Evolutionary conservation across 1,284 basidiomycete genomes (phyloP), one percentile per base, ranked within the genome.

Genomic region (Apiotrichum sp.): DNA sequence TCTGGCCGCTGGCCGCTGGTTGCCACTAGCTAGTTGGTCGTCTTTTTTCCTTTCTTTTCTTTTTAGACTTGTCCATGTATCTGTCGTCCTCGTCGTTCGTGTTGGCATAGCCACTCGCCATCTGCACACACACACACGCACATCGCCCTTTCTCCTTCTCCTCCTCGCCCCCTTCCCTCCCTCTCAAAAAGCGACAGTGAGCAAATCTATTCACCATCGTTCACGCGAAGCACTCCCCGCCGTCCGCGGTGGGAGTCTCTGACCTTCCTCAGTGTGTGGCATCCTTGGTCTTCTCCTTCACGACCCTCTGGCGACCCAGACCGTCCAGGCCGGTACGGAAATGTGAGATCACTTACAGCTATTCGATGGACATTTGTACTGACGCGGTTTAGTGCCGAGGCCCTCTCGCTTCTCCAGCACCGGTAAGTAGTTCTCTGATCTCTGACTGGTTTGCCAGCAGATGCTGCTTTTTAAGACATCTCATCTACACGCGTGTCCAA

Each of bases 361-460:
- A 22, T 22, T 22, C 22, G 22, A 22, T 22, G 22, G 22, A 22
- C 22, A 22, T 22, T 22, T 22, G 22, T 22, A 22, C 22, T 29
- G 22, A 16, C 11, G 31, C 16, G 14, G 50, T 31, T 16, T 59
- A 76, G 75, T 59, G 76, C 85, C 65, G 93, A 97, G 74, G 91
- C 90, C 43, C 81, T 97, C 22, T 88, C 90, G 38, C 80, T 97
- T 47, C 80, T 97, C 13, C 93, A 97, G 73, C 93, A 97, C 73
- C 82, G 93, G 70, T 78, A 40, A 39, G 71, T 56, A 38, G 36
- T 13, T 38, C 36, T 38, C 8, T 38, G 7, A 38, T 38, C 8
- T 7, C 36, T 41, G 11, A 10, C 9, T 16, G 40, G 6, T 16
- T 8, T 41, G 22, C 22, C 22, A 22, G 22, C 22, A 22, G 22